Evolutionary conservation across 805 yeast genomes (phyloP).

Genomic region (Candida orba): DNA sequence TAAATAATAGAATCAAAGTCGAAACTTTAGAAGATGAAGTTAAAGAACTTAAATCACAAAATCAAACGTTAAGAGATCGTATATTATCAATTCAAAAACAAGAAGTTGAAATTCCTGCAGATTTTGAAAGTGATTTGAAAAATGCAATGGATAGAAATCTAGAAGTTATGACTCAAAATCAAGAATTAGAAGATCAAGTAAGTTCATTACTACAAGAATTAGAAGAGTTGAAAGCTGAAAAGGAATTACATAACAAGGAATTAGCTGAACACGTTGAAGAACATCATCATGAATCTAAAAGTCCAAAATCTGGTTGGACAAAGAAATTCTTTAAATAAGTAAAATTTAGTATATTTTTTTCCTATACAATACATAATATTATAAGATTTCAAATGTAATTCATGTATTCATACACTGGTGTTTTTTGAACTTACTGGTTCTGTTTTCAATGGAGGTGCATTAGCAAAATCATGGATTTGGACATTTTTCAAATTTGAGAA

Average conservation of each 20-base stretch:
- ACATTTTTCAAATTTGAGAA: no score
- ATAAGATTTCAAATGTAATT: no score
- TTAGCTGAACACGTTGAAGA: background rate
- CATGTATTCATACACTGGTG: no score
- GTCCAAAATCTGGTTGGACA: conserved; percentile 13
- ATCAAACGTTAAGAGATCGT: conserved; percentile 37
- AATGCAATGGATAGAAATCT: conserved; percentile 53
- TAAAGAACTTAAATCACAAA: conserved; percentile 43
- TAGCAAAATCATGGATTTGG: no score
- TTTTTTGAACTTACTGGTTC: no score
- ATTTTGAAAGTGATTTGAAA: conserved; percentile 45
- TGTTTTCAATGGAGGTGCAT: no score
- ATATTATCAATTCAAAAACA: conserved; percentile 25
- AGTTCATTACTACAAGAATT: conserved; percentile 35
- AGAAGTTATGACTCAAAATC: conserved; percentile 60
- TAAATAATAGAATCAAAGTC: conserved; percentile 63
- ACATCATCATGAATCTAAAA: background rate
- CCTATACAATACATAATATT: background rate
- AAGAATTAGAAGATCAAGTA: conserved; percentile 47
- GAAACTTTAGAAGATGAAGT: conserved; percentile 77
- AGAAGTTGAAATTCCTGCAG: conserved; percentile 30
- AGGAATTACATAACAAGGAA: background rate
- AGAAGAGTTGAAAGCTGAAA: conserved; percentile 25
- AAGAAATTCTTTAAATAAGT: conserved; percentile 17
- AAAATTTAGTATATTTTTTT: no score